Percentiles rank a stretch among this genome's conserved stretches.
Evolutionary conservation across 2,329 filamentous ascomycete genomes (phyloP).

Genomic region (Pseudogymnoascus sp.): DNA sequence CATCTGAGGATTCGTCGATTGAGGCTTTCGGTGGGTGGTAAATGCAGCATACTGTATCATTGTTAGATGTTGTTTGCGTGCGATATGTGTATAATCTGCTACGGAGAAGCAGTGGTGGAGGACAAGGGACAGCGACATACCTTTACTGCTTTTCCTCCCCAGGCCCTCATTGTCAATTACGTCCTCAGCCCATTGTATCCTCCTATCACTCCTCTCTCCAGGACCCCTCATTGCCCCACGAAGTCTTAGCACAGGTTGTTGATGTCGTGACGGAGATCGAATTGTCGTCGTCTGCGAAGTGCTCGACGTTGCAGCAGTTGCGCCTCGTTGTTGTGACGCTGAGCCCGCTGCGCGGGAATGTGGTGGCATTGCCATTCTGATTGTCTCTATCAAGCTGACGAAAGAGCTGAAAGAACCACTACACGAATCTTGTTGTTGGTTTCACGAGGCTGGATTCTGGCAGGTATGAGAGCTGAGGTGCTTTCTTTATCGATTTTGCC

Average conservation of each 20-base stretch:
- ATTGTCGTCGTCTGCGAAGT: not conserved
- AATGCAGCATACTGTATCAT: slow-evolving; percentile 81
- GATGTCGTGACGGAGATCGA: not conserved
- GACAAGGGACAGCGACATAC: slow-evolving; percentile 39
- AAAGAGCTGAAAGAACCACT: not conserved
- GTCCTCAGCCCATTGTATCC: slow-evolving; percentile 85
- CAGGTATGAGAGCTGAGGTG: not conserved
- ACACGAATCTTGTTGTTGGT: not conserved
- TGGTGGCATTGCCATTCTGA: not conserved
- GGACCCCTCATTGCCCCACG: slow-evolving; percentile 21
- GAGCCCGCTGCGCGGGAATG: not conserved
- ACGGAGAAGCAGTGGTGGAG: not conserved
- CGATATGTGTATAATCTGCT: not conserved
- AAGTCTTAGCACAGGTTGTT: slow-evolving; percentile 24
- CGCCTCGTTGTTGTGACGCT: not conserved
- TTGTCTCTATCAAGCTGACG: not conserved
- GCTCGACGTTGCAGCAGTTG: not conserved
- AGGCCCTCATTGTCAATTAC: slow-evolving; percentile 94
- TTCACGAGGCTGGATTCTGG: not conserved
- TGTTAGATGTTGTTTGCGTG: not conserved
- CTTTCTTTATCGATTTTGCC: slow-evolving; percentile 3
- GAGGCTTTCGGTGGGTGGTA: slow-evolving; percentile 79
- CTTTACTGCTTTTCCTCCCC: slow-evolving; percentile 90
- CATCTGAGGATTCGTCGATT: slow-evolving; percentile 70
- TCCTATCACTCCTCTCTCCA: slow-evolving; percentile 38